Percentiles rank a stretch among this genome's conserved stretches.
Conservation (phyloP, 495 filamentous ascomycete genomes). For the Symbiotaphrina buchneri region DNA sequence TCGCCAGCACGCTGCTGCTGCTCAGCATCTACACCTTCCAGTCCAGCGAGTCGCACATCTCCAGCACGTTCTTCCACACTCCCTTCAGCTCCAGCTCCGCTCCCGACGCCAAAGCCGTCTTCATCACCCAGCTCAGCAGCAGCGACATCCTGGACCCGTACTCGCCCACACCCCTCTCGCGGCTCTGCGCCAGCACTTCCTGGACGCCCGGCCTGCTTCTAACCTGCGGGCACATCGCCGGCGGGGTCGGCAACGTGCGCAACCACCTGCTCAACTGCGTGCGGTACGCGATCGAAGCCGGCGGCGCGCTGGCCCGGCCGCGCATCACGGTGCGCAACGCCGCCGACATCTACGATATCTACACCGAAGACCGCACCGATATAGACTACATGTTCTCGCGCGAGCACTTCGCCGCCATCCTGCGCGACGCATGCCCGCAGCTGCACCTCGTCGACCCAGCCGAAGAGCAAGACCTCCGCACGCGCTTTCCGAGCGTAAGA, state of each 20-base stretch:
- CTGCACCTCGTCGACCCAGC: conserved; percentile 12
- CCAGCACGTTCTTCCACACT: no score
- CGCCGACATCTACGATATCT: conserved; percentile 19
- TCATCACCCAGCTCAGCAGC: no score
- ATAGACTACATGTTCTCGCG: conserved; percentile 23
- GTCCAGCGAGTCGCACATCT: no score
- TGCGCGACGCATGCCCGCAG: conserved; percentile 16
- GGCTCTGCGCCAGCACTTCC: conserved; percentile 11
- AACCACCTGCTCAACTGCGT: conserved; percentile 20
- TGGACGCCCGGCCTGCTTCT: conserved; percentile 13
- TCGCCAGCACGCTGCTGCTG: no score
- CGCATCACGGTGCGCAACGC: conserved; percentile 7
- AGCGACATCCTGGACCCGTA: no score
- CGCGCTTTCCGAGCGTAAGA: conserved; percentile 11
- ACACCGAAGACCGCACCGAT: conserved; percentile 13
- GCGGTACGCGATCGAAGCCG: conserved; percentile 24
- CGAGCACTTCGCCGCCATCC: conserved; percentile 14
- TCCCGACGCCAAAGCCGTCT: no score
- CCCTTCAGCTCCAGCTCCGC: no score
- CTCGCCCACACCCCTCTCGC: no score
- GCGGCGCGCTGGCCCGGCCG: conserved; percentile 8
- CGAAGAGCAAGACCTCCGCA: no score
- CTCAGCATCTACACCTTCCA: no score
- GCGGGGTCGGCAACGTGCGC: conserved; percentile 11
- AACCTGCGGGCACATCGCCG: conserved; percentile 10